Evolutionary conservation across 2,329 filamentous ascomycete genomes (phyloP).

Genomic region (Aspergillus persii): DNA sequence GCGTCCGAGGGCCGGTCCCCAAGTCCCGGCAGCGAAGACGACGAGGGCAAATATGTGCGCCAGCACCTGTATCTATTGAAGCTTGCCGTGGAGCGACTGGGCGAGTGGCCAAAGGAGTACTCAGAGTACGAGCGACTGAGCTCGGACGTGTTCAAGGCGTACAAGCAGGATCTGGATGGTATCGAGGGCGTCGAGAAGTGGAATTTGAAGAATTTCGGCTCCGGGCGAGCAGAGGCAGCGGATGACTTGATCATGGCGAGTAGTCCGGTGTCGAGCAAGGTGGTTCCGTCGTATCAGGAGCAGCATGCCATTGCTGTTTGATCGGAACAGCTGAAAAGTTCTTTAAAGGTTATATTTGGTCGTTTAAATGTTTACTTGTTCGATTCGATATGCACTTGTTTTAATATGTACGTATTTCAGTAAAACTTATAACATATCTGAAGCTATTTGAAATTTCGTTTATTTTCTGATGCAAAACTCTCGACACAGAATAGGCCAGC

Average conservation of each 20-base stretch:
- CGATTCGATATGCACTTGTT: too few relatives aligned
- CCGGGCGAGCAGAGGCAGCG: conserved; percentile 45
- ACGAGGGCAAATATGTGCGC: conserved; percentile 29
- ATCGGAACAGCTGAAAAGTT: too few relatives aligned
- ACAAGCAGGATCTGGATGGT: conserved; percentile 39
- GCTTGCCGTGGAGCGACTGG: conserved; percentile 38
- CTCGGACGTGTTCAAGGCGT: conserved; percentile 43
- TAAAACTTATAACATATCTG: too few relatives aligned
- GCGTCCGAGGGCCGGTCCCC: neutral
- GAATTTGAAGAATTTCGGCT: conserved; percentile 46
- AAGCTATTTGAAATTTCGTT: too few relatives aligned
- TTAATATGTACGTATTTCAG: too few relatives aligned
- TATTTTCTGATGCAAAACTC: too few relatives aligned
- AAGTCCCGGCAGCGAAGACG: neutral
- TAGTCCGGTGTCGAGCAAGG: neutral
- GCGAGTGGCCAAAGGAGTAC: conserved; percentile 47
- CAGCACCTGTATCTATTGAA: conserved; percentile 39
- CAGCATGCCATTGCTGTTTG: neutral
- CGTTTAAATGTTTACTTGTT: too few relatives aligned
- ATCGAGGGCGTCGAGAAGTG: conserved; percentile 49
- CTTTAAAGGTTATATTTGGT: too few relatives aligned
- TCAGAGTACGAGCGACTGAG: conserved; percentile 50
- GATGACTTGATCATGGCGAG: conserved; percentile 23
- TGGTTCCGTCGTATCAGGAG: neutral
- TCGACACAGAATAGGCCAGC: neutral